Evolutionary conservation across 805 yeast genomes (phyloP).

Genomic region (Metschnikowia bowlesiae): DNA sequence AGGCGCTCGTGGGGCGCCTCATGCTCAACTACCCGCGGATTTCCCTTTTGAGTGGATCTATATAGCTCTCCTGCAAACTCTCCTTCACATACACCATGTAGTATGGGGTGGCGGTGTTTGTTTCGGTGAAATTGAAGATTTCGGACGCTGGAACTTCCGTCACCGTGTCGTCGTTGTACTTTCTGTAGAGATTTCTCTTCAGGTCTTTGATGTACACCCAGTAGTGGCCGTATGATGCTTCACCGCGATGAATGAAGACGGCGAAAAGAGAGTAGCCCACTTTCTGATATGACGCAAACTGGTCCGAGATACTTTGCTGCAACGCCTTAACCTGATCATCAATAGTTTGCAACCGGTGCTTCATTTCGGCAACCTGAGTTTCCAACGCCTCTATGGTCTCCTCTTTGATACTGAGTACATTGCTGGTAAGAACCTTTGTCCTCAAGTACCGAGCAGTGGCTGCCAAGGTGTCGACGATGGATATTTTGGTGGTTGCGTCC

Average conservation of each 20-base stretch:
- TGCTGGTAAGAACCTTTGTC: constrained; percentile 36
- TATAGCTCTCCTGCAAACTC: constrained; percentile 46
- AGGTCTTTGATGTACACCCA: constrained; percentile 91
- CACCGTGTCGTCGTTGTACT: constrained; percentile 95
- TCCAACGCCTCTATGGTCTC: constrained; percentile 47
- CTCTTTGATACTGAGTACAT: constrained; percentile 32
- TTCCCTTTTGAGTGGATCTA: constrained; percentile 62
- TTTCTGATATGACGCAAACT: constrained; percentile 56
- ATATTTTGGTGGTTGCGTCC: constrained; percentile 34
- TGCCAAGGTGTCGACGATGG: constrained; percentile 40
- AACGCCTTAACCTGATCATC: constrained; percentile 42
- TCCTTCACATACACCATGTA: constrained; percentile 79
- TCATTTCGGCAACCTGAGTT: constrained; percentile 43
- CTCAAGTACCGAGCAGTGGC: constrained; percentile 56
- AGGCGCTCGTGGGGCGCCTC: neutral
- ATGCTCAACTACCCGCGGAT: constrained; percentile 9
- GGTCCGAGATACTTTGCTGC: constrained; percentile 48
- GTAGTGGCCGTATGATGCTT: constrained; percentile 94
- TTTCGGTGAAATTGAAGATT: constrained; percentile 60
- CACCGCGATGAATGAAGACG: constrained; percentile 91
- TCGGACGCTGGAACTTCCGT: constrained; percentile 66
- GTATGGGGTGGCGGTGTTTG: constrained; percentile 90
- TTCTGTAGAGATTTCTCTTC: constrained; percentile 63
- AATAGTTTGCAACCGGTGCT: constrained; percentile 40
- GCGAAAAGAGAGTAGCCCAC: constrained; percentile 85